Conservation (phyloP, 345 rosid genomes). For the Chamaenerion angustifolium region DNA sequence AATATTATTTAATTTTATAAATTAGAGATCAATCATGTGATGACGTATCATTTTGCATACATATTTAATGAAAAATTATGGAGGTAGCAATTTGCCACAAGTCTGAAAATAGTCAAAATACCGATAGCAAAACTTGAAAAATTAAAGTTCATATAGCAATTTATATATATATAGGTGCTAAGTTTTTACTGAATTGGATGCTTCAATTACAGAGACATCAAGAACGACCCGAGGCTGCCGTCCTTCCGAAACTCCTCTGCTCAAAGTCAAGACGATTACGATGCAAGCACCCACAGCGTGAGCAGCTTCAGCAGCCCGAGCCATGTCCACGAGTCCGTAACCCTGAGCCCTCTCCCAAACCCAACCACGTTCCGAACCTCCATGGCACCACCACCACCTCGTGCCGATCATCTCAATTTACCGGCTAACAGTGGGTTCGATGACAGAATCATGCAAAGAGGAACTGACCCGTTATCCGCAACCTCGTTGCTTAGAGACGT, state of each 20-base stretch:
- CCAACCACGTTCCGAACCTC: background rate
- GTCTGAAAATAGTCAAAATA: too few species aligned
- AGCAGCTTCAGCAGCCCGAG: slow-evolving; percentile 94
- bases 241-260: slow-evolving; percentile 48
- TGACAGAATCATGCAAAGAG: slow-evolving; percentile 51
- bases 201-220: slow-evolving; percentile 21
- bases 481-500: slow-evolving; percentile 80
- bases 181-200: too few species aligned
- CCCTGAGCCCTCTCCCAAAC: slow-evolving; percentile 65
- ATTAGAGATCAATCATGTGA: too few species aligned
- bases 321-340: slow-evolving; percentile 61
- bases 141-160: too few species aligned
- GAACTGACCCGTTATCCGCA: slow-evolving; percentile 46
- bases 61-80: too few species aligned
- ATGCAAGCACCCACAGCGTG: slow-evolving; percentile 65
- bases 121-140: too few species aligned
- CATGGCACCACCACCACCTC: slow-evolving; percentile 36
- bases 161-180: too few species aligned
- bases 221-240: slow-evolving; percentile 39
- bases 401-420: slow-evolving; percentile 25
- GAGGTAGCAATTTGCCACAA: too few species aligned
- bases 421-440: slow-evolving; percentile 28
- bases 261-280: slow-evolving; percentile 86
- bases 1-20: too few species aligned
- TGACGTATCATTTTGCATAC: too few species aligned